These are phyloP conservation scores for Areca catechu DNA, from an alignment of 176 grass and related monocot genomes.

Conservation along the genomic window DNA sequence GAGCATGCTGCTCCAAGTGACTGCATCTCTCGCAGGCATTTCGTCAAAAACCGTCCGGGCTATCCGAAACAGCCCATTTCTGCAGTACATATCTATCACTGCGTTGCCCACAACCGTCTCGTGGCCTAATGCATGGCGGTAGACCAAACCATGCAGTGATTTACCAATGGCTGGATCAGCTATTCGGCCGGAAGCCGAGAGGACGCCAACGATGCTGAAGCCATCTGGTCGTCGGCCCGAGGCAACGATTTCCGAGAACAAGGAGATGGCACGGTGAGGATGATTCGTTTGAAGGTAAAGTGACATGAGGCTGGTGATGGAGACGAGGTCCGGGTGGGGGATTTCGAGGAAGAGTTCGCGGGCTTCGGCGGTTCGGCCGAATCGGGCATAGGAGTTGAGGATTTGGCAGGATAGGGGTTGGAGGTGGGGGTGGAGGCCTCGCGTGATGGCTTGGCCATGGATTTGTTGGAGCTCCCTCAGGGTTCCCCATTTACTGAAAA, in stretches of 20 bases:
- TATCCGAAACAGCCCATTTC: constrained; percentile 21
- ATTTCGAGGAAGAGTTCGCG: constrained; percentile 39
- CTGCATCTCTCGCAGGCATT: constrained; percentile 33
- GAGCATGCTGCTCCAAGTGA: constrained; percentile 54
- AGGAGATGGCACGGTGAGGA: constrained; percentile 25
- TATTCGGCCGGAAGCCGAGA: constrained; percentile 16
- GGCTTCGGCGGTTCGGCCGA: background rate
- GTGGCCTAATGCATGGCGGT: constrained; percentile 14
- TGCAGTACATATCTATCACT: constrained; percentile 48
- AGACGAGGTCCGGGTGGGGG: constrained; percentile 46
- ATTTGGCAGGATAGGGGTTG: constrained; percentile 52
- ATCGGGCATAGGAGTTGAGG: constrained; percentile 32
- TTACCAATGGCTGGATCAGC: constrained; percentile 6
- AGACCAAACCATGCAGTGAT: constrained; percentile 26
- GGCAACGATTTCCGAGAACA: constrained; percentile 2
- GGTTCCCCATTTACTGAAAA: constrained; percentile 29
- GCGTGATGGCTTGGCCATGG: constrained; percentile 24
- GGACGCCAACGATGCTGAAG: constrained; percentile 28
- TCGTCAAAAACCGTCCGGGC: constrained; percentile 22
- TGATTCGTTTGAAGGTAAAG: constrained; percentile 20
- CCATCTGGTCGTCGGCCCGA: constrained; percentile 24
- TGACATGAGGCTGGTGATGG: constrained; percentile 49
- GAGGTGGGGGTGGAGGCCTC: constrained; percentile 27
- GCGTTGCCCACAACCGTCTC: constrained; percentile 42
- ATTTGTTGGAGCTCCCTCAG: constrained; percentile 32